Evolutionary conservation across 352 stramenopile genomes (phyloP).

Genomic region (Globisporangium perplexum): DNA sequence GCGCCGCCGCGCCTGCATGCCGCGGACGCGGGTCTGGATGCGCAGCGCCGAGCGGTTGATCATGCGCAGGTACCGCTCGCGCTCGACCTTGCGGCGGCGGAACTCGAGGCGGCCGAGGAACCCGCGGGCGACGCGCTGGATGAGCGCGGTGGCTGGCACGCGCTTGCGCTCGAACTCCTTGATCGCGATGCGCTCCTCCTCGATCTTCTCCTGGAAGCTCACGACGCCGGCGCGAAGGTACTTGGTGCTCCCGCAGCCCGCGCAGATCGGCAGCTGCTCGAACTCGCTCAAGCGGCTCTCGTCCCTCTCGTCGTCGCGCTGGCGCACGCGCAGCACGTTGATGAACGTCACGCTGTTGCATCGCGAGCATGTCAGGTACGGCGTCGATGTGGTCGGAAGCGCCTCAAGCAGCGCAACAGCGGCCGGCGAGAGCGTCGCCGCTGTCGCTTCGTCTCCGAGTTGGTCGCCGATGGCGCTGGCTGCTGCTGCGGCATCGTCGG

Average conservation of each 20-base stretch:
- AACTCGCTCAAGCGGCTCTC: slow-evolving; percentile 24
- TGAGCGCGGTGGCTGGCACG: slow-evolving; percentile 37
- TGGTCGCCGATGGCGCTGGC: not conserved
- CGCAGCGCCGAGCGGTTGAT: slow-evolving; percentile 42
- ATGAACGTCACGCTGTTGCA: slow-evolving; percentile 81
- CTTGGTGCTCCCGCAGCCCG: slow-evolving; percentile 59
- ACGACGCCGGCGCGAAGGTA: slow-evolving; percentile 65
- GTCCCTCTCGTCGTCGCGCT: slow-evolving; percentile 3
- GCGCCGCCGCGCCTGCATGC: slow-evolving; percentile 49
- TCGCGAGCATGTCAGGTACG: slow-evolving; percentile 69
- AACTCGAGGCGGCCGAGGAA: slow-evolving; percentile 58
- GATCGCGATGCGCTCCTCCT: slow-evolving; percentile 48
- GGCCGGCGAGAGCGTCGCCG: not conserved
- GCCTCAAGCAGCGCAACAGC: slow-evolving; percentile 10
- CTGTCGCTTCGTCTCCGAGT: not conserved
- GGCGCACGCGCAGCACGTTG: slow-evolving; percentile 44
- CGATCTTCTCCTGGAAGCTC: slow-evolving; percentile 77
- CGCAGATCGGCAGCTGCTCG: slow-evolving; percentile 55
- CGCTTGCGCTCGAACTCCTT: slow-evolving; percentile 60
- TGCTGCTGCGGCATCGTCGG: not conserved
- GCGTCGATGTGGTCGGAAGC: slow-evolving; percentile 35
- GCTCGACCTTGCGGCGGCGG: slow-evolving; percentile 32
- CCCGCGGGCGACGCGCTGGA: slow-evolving; percentile 58
- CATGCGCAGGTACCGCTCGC: slow-evolving; percentile 39
- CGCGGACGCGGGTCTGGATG: slow-evolving; percentile 58